A percentile compares a stretch with the other conserved stretches of the same genome.
phyloP scores from a whole-genome alignment of 179 eudicot genomes.

The Patellifolia procumbens region DNA sequence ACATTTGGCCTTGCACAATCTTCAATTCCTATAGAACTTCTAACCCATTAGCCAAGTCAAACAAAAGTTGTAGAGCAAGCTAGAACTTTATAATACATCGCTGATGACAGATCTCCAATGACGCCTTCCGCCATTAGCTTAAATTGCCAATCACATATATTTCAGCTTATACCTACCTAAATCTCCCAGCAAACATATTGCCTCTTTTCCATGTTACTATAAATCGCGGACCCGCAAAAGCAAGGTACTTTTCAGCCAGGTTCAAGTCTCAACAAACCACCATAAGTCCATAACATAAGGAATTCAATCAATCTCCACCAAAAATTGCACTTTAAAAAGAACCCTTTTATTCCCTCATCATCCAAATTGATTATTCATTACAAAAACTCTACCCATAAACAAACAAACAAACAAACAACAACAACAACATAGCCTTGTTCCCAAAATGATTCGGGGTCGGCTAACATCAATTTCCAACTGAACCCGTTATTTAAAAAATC shows the following conservation, averaged over 20 bases:
- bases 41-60: no score
- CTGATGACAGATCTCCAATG: not conserved
- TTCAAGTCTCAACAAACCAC: not conserved
- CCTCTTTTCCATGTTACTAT: not conserved
- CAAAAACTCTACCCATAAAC: not conserved
- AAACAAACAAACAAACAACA: not conserved
- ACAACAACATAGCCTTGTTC: no score
- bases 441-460: no score
- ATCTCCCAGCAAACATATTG: not conserved
- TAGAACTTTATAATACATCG: not conserved
- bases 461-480: no score
- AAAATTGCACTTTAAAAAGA: not conserved
- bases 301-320: not conserved
- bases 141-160: not conserved
- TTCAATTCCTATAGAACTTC: no score
- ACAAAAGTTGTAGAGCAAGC: not conserved
- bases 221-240: not conserved
- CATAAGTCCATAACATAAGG: not conserved
- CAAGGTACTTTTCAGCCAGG: not conserved
- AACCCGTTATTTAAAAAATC: no score
- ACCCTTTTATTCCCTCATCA: not conserved
- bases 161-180: not conserved
- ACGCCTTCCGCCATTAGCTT: no score
- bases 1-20: no score
- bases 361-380: not conserved